Percentiles rank a stretch among this genome's conserved stretches.
phyloP scores from a whole-genome alignment of 1,139 yeast species.

The Candida labiduridarum region DNA sequence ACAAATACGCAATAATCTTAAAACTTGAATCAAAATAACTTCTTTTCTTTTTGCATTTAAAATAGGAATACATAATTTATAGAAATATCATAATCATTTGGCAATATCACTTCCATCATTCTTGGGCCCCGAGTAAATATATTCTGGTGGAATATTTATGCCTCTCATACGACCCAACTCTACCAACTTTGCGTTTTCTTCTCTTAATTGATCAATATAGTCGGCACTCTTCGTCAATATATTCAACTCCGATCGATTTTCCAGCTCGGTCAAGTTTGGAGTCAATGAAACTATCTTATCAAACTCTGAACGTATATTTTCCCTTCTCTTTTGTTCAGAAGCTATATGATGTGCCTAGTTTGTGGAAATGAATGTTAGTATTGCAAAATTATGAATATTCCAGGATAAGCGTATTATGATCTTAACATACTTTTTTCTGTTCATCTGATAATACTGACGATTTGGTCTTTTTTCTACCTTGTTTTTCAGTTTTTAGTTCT shows the following conservation, averaged over 20 bases:
- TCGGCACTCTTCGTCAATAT: conserved; percentile 51
- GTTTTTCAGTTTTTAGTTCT: conserved; percentile 7
- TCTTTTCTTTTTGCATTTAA: background rate
- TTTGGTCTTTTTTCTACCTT: conserved; percentile 26
- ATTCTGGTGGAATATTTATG: conserved; percentile 40
- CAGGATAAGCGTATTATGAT: background rate
- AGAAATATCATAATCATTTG: conserved; percentile 8
- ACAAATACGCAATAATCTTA: conserved; percentile 25
- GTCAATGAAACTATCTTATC: conserved; percentile 47
- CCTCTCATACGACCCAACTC: conserved; percentile 39
- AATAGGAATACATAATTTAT: background rate
- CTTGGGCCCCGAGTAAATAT: conserved; percentile 42
- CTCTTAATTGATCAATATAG: conserved; percentile 43
- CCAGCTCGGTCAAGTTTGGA: conserved; percentile 44
- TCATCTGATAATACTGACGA: conserved; percentile 43
- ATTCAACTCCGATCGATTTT: conserved; percentile 47
- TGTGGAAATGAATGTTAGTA: conserved; percentile 15
- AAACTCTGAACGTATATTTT: conserved; percentile 49
- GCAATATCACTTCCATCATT: conserved; percentile 22
- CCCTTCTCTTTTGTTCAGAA: conserved; percentile 52
- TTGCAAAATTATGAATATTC: background rate
- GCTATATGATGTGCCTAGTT: conserved; percentile 51
- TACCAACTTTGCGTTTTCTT: conserved; percentile 40
- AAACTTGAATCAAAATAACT: conserved; percentile 18
- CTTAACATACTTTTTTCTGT: conserved; percentile 43